These are phyloP conservation scores for Cryptococcus amylolentus DNA, from an alignment of 1,284 basidiomycete genomes.

Conservation along the genomic window DNA sequence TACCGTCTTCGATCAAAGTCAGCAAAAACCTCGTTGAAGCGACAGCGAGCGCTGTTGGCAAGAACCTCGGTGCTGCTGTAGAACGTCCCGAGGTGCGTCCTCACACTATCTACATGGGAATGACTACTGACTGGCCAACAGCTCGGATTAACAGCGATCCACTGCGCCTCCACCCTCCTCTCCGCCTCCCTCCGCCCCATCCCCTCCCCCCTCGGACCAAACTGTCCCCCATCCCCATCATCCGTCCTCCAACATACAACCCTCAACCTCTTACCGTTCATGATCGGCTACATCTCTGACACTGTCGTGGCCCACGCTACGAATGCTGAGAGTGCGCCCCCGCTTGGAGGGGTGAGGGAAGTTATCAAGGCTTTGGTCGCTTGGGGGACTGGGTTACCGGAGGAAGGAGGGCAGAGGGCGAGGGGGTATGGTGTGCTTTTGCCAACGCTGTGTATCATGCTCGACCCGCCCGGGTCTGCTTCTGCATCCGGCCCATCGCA, in stretches of 20 bases:
- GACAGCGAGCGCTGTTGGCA: constrained; percentile 75
- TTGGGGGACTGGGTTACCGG: constrained; percentile 60
- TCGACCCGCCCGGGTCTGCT: constrained; percentile 57
- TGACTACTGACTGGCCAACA: neutral
- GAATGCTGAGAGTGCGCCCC: constrained; percentile 24
- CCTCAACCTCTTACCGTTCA: constrained; percentile 68
- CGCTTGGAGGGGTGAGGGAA: constrained; percentile 62
- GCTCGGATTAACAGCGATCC: constrained; percentile 77
- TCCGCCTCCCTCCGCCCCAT: constrained; percentile 52
- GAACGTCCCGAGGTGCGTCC: constrained; percentile 60
- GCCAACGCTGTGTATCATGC: constrained; percentile 70
- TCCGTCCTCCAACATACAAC: constrained; percentile 68
- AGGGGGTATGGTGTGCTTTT: constrained; percentile 71
- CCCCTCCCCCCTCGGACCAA: constrained; percentile 21
- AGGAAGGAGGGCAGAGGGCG: constrained; percentile 57
- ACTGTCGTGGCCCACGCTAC: constrained; percentile 58
- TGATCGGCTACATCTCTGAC: constrained; percentile 73
- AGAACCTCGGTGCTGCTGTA: constrained; percentile 62
- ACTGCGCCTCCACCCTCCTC: constrained; percentile 80
- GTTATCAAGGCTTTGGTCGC: constrained; percentile 74
- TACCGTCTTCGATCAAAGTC: constrained; percentile 65
- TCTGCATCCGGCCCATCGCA: constrained; percentile 43
- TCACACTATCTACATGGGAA: neutral
- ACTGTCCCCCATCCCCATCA: constrained; percentile 24
- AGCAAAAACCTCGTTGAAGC: constrained; percentile 77